Percentiles rank a stretch among this genome's conserved stretches.
Evolutionary conservation across 2,329 filamentous ascomycete species (phyloP).

Genomic region (Chaetomium olivaceum): DNA sequence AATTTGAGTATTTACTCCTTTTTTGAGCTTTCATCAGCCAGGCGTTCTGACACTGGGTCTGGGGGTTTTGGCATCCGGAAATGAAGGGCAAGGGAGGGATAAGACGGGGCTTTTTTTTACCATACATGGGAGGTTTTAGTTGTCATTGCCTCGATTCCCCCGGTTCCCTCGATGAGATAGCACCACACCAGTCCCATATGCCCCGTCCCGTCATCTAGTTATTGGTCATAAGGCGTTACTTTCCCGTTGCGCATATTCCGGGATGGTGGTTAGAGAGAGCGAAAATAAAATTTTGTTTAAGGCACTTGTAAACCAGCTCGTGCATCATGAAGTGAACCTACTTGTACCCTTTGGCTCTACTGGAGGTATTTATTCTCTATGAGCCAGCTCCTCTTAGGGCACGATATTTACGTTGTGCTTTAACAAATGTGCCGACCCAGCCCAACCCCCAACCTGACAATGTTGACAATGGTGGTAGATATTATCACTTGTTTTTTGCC

Average conservation of each 20-base stretch:
- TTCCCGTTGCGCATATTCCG: background rate
- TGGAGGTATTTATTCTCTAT: too few species aligned
- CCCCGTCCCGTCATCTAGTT: background rate
- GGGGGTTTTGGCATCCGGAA: background rate
- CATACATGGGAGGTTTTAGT: background rate
- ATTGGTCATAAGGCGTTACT: background rate
- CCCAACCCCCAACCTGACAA: too few species aligned
- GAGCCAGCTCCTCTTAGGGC: too few species aligned
- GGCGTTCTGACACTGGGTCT: slow-evolving; percentile 26
- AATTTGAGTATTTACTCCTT: background rate
- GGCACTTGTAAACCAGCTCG: background rate
- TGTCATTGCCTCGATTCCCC: background rate
- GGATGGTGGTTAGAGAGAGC: background rate
- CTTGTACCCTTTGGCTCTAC: too few species aligned
- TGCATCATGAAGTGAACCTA: background rate
- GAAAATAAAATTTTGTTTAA: background rate
- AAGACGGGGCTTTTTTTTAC: background rate
- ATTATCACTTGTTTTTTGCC: too few species aligned
- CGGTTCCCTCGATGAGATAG: background rate
- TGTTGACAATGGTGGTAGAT: too few species aligned
- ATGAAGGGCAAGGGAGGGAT: background rate
- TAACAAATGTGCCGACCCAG: too few species aligned
- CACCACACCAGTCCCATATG: background rate
- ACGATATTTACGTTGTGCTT: too few species aligned
- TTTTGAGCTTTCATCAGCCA: slow-evolving; percentile 21